These are phyloP conservation scores for Lentinula guzmanii DNA, from an alignment of 768 basidiomycete genomes.

Conservation along the genomic window DNA sequence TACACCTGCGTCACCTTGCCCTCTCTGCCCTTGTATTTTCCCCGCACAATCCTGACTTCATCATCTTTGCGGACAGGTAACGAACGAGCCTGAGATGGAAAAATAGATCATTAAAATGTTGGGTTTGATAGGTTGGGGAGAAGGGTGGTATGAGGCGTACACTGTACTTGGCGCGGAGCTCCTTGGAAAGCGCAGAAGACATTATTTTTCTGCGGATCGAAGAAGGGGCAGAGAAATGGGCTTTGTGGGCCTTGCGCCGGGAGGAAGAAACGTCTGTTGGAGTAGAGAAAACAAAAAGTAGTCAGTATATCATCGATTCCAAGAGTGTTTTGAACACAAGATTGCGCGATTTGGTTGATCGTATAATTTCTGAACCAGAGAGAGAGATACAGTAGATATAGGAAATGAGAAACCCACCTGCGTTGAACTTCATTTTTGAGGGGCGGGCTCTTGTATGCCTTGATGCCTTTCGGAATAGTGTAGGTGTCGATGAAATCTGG, in stretches of 20 bases:
- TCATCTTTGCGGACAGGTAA: slow-evolving; percentile 97
- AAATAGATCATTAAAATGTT: neutral
- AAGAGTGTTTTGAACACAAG: neutral
- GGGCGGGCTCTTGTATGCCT: slow-evolving; percentile 37
- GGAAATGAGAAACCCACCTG: slow-evolving; percentile 53
- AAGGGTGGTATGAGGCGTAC: slow-evolving; percentile 39
- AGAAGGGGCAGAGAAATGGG: slow-evolving; percentile 94
- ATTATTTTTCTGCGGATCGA: slow-evolving; percentile 96
- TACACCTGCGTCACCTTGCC: slow-evolving; percentile 97
- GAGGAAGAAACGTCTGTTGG: slow-evolving; percentile 81
- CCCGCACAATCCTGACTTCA: slow-evolving; percentile 94
- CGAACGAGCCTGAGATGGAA: slow-evolving; percentile 63
- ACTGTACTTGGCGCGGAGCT: slow-evolving; percentile 87
- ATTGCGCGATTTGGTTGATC: too few relatives aligned
- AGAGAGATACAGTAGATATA: slow-evolving; percentile 10
- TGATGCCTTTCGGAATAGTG: neutral
- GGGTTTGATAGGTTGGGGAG: neutral
- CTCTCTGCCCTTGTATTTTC: slow-evolving; percentile 98
- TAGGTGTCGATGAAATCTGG: neutral
- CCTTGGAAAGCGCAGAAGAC: slow-evolving; percentile 94
- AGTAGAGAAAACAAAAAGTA: neutral
- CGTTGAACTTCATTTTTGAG: slow-evolving; percentile 73
- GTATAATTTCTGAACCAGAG: slow-evolving; percentile 3
- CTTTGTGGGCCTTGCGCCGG: slow-evolving; percentile 97
- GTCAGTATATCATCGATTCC: neutral